Percentiles rank a stretch among this genome's conserved stretches.
phyloP scores from a whole-genome alignment of 768 basidiomycete genomes.

The Leucosporidium scottii region DNA sequence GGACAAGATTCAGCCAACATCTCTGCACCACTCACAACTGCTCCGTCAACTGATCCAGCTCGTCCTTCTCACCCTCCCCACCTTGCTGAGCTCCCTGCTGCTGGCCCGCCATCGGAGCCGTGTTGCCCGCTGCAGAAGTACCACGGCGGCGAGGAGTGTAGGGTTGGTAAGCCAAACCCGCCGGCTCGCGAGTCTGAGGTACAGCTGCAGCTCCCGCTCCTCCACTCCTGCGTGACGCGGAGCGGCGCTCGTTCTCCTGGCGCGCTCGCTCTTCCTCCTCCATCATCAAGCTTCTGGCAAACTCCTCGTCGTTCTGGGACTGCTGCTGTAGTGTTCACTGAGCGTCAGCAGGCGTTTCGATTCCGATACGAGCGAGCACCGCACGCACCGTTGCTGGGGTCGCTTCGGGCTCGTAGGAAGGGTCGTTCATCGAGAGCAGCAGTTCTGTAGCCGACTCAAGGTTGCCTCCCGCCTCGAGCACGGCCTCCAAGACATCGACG shows the following conservation, averaged over 20 bases:
- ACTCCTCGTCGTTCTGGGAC: not conserved
- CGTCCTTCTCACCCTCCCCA: conserved; percentile 14
- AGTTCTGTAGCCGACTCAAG: conserved; percentile 12
- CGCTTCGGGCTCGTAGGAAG: conserved; percentile 2
- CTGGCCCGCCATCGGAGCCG: too few species aligned
- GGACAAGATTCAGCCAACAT: too few species aligned
- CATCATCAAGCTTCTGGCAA: not conserved
- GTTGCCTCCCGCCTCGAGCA: conserved; percentile 7
- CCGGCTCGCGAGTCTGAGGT: not conserved
- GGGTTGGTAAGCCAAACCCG: not conserved
- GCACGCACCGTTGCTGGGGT: not conserved
- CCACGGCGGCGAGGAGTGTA: not conserved
- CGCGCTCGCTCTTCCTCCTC: conserved; percentile 1
- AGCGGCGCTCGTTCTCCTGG: not conserved
- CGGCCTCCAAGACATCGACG: conserved; percentile 19
- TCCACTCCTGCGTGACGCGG: not conserved
- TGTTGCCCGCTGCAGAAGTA: too few species aligned
- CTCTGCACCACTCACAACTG: conserved; percentile 11
- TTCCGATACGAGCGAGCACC: not conserved
- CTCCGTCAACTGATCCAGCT: conserved; percentile 23
- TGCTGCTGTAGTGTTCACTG: not conserved
- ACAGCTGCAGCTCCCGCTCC: not conserved
- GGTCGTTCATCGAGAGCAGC: conserved; percentile 20
- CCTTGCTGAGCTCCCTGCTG: not conserved
- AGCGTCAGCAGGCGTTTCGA: not conserved